phyloP scores from a whole-genome alignment of 768 basidiomycete genomes.

The Lactarius sp. region DNA sequence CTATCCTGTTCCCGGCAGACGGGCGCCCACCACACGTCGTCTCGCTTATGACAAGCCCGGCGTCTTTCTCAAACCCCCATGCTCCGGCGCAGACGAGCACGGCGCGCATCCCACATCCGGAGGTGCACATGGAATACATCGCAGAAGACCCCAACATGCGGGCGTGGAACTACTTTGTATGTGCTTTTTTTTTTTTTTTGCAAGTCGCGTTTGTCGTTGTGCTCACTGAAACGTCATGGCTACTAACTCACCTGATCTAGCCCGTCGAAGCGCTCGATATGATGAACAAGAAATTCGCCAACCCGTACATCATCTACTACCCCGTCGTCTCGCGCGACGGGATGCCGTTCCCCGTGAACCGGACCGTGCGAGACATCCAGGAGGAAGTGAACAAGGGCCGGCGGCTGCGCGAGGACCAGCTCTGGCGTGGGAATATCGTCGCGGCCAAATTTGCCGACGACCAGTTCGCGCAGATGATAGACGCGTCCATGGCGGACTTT shows the following conservation, averaged over 20 bases:
- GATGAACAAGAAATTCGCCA: conserved; percentile 73
- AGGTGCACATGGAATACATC: conserved; percentile 82
- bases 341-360: conserved; percentile 79
- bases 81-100: conserved; percentile 29
- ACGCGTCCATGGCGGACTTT: conserved; percentile 81
- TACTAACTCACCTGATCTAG: conserved; percentile 33
- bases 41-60: conserved; percentile 66
- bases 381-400: conserved; percentile 34
- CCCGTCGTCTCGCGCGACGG: conserved; percentile 71
- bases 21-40: conserved; percentile 71
- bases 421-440: conserved; percentile 80
- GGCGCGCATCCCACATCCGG: conserved; percentile 73
- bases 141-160: conserved; percentile 64
- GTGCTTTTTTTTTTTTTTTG: conserved; percentile 26
- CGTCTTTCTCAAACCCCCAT: conserved; percentile 23
- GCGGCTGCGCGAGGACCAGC: conserved; percentile 52
- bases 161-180: conserved; percentile 70
- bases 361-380: conserved; percentile 70
- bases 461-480: conserved; percentile 49
- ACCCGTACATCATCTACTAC: conserved; percentile 80
- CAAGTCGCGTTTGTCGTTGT: not conserved
- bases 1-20: conserved; percentile 76
- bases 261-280: conserved; percentile 70
- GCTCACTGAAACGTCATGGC: not conserved
- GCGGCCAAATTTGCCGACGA: conserved; percentile 61